These are phyloP conservation scores for Chlamydomonas schloesseri DNA, from an alignment of 139 green algal genomes.

Conservation along the genomic window DNA sequence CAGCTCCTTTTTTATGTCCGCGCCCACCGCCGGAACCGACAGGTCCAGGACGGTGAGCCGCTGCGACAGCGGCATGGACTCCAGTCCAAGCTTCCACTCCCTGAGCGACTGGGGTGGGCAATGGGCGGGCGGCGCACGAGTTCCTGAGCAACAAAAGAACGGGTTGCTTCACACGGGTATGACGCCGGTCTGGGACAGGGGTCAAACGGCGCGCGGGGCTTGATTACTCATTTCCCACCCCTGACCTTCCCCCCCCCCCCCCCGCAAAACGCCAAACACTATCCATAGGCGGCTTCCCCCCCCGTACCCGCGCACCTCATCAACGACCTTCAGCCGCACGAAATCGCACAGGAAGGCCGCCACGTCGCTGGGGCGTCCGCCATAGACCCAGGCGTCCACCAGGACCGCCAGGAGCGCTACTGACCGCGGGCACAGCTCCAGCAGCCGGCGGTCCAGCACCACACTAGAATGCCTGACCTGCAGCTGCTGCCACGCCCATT, in stretches of 20 bases:
- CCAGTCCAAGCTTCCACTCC: slow-evolving; percentile 6
- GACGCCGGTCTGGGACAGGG: no score
- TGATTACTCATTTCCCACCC: no score
- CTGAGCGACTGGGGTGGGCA: background rate
- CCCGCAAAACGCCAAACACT: no score
- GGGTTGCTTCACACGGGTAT: no score
- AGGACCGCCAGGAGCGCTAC: slow-evolving; percentile 9
- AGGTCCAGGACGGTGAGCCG: background rate
- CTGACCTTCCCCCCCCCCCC: no score
- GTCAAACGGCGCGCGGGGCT: no score
- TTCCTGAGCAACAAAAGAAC: no score
- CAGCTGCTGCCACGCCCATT: background rate
- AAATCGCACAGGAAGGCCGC: slow-evolving; percentile 3
- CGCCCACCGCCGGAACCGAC: background rate
- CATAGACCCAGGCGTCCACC: background rate
- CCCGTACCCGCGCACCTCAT: slow-evolving; percentile 2
- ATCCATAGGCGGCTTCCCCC: no score
- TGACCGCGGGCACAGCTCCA: slow-evolving; percentile 9
- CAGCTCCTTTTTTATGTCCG: background rate
- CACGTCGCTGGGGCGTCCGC: background rate
- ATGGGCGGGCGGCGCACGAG: no score
- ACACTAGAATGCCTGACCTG: background rate
- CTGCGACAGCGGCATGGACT: background rate
- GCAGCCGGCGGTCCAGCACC: background rate
- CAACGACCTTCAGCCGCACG: slow-evolving; percentile 3